phyloP scores from a whole-genome alignment of 1,284 basidiomycete species.

The Takashimella tepidaria region DNA sequence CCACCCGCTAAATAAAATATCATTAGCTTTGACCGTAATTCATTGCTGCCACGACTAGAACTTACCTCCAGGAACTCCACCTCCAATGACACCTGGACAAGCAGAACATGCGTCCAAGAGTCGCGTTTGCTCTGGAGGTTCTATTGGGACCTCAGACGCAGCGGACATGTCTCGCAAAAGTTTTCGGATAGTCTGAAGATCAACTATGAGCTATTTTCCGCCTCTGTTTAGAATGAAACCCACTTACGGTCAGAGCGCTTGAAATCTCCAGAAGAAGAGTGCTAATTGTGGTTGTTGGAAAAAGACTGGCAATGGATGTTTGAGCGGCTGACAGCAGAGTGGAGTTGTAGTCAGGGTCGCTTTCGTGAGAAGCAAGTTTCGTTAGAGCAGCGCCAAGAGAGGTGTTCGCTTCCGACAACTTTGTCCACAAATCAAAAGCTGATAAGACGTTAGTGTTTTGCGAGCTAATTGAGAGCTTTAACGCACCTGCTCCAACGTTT shows the following conservation, averaged over 20 bases:
- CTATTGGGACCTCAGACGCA: conserved; percentile 76
- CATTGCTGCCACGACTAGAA: background rate
- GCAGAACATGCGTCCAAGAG: conserved; percentile 77
- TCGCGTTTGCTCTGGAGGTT: conserved; percentile 80
- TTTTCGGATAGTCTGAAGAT: conserved; percentile 62
- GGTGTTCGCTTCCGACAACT: conserved; percentile 53
- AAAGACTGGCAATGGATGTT: conserved; percentile 7
- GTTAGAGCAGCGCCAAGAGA: conserved; percentile 30
- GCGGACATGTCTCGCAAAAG: conserved; percentile 86
- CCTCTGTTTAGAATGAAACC: too few species aligned
- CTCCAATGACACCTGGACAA: conserved; percentile 79
- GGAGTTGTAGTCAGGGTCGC: conserved; percentile 32
- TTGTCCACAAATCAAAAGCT: conserved; percentile 68
- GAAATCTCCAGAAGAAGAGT: too few species aligned
- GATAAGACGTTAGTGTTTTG: conserved; percentile 1
- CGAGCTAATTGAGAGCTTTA: background rate
- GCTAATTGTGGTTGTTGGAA: too few species aligned
- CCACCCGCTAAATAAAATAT: conserved; percentile 66
- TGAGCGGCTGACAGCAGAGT: conserved; percentile 13
- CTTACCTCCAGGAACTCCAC: conserved; percentile 87
- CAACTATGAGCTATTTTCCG: too few species aligned
- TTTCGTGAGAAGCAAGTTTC: conserved; percentile 33
- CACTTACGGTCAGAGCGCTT: too few species aligned
- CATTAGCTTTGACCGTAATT: background rate
- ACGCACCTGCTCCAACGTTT: conserved; percentile 56